Evolutionary conservation across 768 basidiomycete genomes (phyloP), one percentile per base, ranked within the genome.

Genomic region (Mycena belliarum): DNA sequence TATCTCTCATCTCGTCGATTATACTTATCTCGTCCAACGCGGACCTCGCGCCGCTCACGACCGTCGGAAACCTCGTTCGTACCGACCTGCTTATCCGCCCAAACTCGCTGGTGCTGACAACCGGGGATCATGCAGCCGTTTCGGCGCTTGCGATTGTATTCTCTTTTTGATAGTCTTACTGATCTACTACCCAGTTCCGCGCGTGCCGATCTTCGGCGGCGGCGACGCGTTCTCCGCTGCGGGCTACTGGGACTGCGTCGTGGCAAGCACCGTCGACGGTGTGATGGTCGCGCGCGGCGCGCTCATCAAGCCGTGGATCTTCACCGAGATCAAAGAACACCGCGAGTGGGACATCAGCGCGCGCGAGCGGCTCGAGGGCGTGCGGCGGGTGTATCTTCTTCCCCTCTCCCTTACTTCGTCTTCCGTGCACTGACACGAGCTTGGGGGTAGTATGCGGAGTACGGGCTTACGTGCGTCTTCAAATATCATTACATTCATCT

Each of bases 231-330:
- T n/a, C n/a, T n/a, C 94, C 3, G 85, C 91, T 6, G 78, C 89
- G 56, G 88, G 84, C 56, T 95, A 95, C 70, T 91, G 89, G 84
- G 73, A 82, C 16, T 83, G 83, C 43, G 81, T 95, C 28, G 86
- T 93, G 42, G 70, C 76, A 18, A 86, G 82, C 25, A 93, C 93
- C 6, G 94, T 97, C 0, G 95, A 98, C 68, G 95, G 95, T 6
- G 79, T 98, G 42, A 98, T 99, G 97, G 82, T 98, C 33, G 97
- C 87, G 1, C 80, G 97, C 21, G 97, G 97, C 0, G 96, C 95
- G 0, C 76, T 98, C 47, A 97, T 98, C 72, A 99, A 99, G 72
- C 91, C 93, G 1, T 93, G 91, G 91, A 87, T 95, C 51, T 96
- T 95, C 72, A 96, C 94, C 0, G 97, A 99, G 72, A 84, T 98